A percentile compares a stretch with the other conserved stretches of the same genome.
phyloP scores from a whole-genome alignment of 2,329 filamentous ascomycete genomes.

The Alternaria ventricosa region DNA sequence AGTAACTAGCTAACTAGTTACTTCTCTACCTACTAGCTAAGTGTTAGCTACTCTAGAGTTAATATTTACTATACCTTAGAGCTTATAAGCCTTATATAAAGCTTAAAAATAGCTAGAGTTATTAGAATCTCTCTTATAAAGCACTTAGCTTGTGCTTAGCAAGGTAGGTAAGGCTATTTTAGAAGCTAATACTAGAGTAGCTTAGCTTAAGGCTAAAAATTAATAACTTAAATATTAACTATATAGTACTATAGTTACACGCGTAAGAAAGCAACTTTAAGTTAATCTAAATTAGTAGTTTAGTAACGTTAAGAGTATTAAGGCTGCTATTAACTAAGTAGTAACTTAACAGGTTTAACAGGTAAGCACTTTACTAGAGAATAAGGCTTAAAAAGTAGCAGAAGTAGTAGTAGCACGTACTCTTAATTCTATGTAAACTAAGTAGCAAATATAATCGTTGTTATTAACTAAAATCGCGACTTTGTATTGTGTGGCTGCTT shows the following conservation, averaged over 20 bases:
- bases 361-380: too few relatives aligned
- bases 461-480: conserved; percentile 1
- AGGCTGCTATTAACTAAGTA: too few relatives aligned
- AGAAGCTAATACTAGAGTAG: neutral
- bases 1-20: neutral
- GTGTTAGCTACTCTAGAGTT: neutral
- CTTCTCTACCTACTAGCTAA: neutral
- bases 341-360: too few relatives aligned
- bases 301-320: too few relatives aligned
- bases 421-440: neutral
- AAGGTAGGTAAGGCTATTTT: neutral
- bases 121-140: neutral
- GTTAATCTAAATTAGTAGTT: too few relatives aligned
- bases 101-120: neutral
- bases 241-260: too few relatives aligned
- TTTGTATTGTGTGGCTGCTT: neutral
- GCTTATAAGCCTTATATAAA: conserved; percentile 1
- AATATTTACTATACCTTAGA: conserved; percentile 1
- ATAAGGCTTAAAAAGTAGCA: too few relatives aligned
- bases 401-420: neutral
- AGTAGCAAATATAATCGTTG: neutral
- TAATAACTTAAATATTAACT: too few relatives aligned
- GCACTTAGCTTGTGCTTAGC: neutral
- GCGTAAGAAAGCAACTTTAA: too few relatives aligned
- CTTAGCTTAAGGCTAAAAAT: neutral